phyloP scores from a whole-genome alignment of 352 stramenopile genomes.

The Phytophthora nicotianae region DNA sequence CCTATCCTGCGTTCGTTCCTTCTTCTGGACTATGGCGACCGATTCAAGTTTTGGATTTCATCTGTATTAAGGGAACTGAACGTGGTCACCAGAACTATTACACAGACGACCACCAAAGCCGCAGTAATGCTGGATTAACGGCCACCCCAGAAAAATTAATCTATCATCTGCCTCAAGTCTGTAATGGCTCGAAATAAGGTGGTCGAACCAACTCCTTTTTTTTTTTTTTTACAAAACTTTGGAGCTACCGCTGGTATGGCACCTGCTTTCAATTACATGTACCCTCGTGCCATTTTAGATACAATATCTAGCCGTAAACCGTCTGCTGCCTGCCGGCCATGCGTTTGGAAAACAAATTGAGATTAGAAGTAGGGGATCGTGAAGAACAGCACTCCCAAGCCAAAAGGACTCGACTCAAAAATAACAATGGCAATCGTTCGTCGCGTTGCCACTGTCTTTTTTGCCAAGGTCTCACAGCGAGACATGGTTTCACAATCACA shows the following conservation, averaged over 20 bases:
- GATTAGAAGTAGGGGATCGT: conserved; percentile 5
- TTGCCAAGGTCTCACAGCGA: background rate
- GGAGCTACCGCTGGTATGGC: background rate
- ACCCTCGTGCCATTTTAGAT: no score
- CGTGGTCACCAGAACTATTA: background rate
- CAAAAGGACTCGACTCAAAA: background rate
- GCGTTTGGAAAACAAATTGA: conserved; percentile 9
- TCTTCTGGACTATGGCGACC: background rate
- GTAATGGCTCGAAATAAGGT: background rate
- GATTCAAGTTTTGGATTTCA: background rate
- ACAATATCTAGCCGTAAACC: conserved; percentile 4
- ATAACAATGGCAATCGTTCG: background rate
- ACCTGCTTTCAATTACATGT: background rate
- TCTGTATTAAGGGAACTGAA: background rate
- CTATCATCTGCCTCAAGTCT: background rate
- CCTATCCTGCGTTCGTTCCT: background rate
- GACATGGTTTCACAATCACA: background rate
- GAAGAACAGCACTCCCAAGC: background rate
- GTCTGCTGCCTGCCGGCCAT: conserved; percentile 6
- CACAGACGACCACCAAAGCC: background rate
- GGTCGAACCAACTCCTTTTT: background rate
- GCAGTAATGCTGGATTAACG: background rate
- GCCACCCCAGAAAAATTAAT: background rate
- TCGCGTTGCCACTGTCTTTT: background rate
- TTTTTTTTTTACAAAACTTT: background rate